Evolutionary conservation across 306 rosid species (phyloP).

Genomic region (Ochetophila trinervis): DNA sequence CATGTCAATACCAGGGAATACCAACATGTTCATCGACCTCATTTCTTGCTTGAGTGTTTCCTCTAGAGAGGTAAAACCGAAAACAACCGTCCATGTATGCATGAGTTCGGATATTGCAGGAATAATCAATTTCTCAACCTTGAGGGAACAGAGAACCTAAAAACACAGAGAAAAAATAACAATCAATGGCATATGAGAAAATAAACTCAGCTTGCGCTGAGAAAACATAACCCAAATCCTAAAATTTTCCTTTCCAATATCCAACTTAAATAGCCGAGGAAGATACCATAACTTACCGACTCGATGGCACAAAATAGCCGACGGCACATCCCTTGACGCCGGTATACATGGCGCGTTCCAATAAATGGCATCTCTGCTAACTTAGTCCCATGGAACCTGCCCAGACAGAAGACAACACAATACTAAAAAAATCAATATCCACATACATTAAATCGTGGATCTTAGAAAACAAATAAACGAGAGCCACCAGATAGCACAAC

Average conservation of each 20-base stretch:
- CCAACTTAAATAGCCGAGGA: conserved; percentile 21
- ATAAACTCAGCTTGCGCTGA: conserved; percentile 2
- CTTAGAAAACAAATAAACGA: conserved; percentile 3
- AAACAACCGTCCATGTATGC: conserved; percentile 76
- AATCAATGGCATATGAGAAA: conserved; percentile 24
- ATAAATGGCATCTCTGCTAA: conserved; percentile 98
- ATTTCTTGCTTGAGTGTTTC: conserved; percentile 71
- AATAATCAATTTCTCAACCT: conserved; percentile 86
- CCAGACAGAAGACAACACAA: conserved; percentile 21
- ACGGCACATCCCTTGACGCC: conserved; percentile 99
- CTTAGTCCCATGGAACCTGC: conserved; percentile 94
- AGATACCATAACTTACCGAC: conserved; percentile 47
- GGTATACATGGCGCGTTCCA: conserved; percentile 90
- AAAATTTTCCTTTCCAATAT: conserved; percentile 14
- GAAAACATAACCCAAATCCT: not conserved
- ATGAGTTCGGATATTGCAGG: conserved; percentile 91
- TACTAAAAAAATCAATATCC: conserved; percentile 16
- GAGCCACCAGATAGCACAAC: not conserved
- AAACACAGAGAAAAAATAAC: conserved; percentile 16
- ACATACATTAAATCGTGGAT: conserved; percentile 2
- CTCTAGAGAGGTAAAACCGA: conserved; percentile 76
- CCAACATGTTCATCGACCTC: conserved; percentile 80
- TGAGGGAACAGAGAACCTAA: conserved; percentile 70
- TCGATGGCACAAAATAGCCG: conserved; percentile 88
- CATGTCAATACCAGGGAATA: conserved; percentile 98